Evolutionary conservation across 2,329 filamentous ascomycete species (phyloP).

Genomic region (Penicillium vulpinum): DNA sequence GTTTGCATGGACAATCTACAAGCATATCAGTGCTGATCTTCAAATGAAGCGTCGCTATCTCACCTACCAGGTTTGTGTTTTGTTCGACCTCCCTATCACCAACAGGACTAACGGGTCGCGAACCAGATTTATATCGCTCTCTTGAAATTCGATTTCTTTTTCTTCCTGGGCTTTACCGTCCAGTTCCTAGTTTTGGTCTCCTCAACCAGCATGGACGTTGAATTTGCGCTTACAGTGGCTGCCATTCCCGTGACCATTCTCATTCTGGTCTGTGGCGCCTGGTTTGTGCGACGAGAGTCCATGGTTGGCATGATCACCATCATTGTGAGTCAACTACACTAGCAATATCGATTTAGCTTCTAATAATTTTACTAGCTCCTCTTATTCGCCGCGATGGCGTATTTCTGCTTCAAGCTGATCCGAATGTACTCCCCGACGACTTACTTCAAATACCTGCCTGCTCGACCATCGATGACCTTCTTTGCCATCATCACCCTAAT

Average conservation of each 20-base stretch:
- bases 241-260: slow-evolving; percentile 89
- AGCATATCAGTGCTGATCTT: slow-evolving; percentile 96
- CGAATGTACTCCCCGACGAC: slow-evolving; percentile 79
- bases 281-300: slow-evolving; percentile 81
- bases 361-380: slow-evolving; percentile 55
- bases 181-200: slow-evolving; percentile 94
- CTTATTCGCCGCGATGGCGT: slow-evolving; percentile 84
- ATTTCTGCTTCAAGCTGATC: slow-evolving; percentile 97
- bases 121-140: slow-evolving; percentile 90
- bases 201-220: slow-evolving; percentile 64
- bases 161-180: slow-evolving; percentile 97
- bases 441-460: slow-evolving; percentile 67
- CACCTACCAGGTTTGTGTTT: slow-evolving; percentile 76
- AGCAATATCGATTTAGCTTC: slow-evolving; percentile 7
- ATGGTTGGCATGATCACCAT: slow-evolving; percentile 72
- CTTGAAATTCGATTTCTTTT: slow-evolving; percentile 99
- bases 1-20: slow-evolving; percentile 99
- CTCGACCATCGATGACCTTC: slow-evolving; percentile 81
- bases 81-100: slow-evolving; percentile 5
- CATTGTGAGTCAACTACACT: slow-evolving; percentile 56
- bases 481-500: slow-evolving; percentile 93
- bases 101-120: slow-evolving; percentile 17
- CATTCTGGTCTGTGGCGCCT: slow-evolving; percentile 82
- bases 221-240: slow-evolving; percentile 82
- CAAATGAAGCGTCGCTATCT: slow-evolving; percentile 96